Evolutionary conservation across 139 green algal genomes (phyloP), one percentile per base, ranked within the genome.

Genomic region (Volvox reticuliferus): DNA sequence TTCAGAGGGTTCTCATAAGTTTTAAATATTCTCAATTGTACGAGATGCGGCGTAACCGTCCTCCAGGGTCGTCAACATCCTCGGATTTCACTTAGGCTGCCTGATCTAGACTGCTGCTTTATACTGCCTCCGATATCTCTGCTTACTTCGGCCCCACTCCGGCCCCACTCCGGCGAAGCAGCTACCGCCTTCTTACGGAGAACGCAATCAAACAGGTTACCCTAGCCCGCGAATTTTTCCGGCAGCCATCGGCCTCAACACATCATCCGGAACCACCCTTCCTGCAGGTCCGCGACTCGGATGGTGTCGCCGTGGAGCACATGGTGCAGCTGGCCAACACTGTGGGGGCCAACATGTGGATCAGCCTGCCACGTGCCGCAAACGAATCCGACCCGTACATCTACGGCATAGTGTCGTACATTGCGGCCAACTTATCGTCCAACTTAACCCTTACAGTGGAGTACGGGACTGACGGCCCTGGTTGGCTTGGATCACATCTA

Each of bases 231-330:
- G 21, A 73, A 30, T 9, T 73, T 9, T 12, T 73, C 21, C 16
- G 65, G 65, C 24, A 5, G 6, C 65, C 65, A 24, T 12, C 24
- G 12, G 2, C 65, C 65, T n/a, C n/a, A n/a, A n/a, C 65, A 24
- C 12, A 28, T 28, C 65, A 24, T n/a, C n/a, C n/a, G n/a, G 2
- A 24, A 5, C 21, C 65, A 5, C 12, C 44, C n/a, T n/a, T 55
- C 44, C 44, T 19, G 35, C 86, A 90, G 86, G 86, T 90, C 0
- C 86, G 86, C n/a, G 71, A 83, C 1, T 28, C 50, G 0, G 86
- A 90, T 44, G 86, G 86, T 3, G 86, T 90, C 30, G 86, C 86
- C 20, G 86, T 90, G 12, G 86, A 90, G 73, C 86, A 77, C n/a
- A 20, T 90, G 73, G 86, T 83, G 44, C 28, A 44, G 30, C 73